These are phyloP conservation scores for Lecanicillium sp. DNA, from an alignment of 2,329 filamentous ascomycete genomes.

Conservation along the genomic window DNA sequence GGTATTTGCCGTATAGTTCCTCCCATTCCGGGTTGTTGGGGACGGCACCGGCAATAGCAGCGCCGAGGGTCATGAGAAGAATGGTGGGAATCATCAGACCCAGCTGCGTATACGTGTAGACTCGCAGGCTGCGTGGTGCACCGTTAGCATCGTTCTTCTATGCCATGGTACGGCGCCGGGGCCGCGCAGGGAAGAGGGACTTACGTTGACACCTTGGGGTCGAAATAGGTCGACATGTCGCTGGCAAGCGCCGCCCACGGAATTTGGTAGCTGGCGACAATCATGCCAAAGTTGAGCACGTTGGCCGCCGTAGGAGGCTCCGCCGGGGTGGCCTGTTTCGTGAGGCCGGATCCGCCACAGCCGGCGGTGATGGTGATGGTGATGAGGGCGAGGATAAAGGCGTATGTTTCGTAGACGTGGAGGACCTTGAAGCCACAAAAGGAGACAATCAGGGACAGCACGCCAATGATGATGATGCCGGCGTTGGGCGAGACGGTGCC, in stretches of 20 bases:
- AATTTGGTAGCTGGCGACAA: constrained; percentile 56
- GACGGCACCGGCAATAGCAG: constrained; percentile 55
- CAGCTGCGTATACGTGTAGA: constrained; percentile 49
- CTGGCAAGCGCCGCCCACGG: constrained; percentile 53
- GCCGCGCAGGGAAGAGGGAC: too few species aligned
- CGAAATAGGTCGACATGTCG: constrained; percentile 55
- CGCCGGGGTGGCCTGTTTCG: constrained; percentile 34
- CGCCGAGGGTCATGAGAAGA: constrained; percentile 54
- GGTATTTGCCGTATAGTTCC: constrained; percentile 43
- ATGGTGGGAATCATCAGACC: constrained; percentile 49
- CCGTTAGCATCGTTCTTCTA: too few species aligned
- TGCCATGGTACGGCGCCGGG: too few species aligned
- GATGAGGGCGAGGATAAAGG: constrained; percentile 48
- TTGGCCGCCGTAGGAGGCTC: constrained; percentile 34
- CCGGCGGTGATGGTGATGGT: constrained; percentile 47
- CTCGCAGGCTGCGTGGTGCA: constrained; percentile 27
- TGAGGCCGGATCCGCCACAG: constrained; percentile 41
- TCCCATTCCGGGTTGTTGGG: constrained; percentile 45
- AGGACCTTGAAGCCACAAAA: constrained; percentile 53
- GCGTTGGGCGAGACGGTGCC: constrained; percentile 42
- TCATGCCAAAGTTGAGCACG: constrained; percentile 50
- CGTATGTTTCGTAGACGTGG: constrained; percentile 50
- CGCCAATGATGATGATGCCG: constrained; percentile 53
- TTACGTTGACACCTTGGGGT: constrained; percentile 45
- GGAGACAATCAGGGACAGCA: constrained; percentile 50